Evolutionary conservation across 1,284 basidiomycete genomes (phyloP), one percentile per base, ranked within the genome.

Genomic region (Ustilago esculenta): DNA sequence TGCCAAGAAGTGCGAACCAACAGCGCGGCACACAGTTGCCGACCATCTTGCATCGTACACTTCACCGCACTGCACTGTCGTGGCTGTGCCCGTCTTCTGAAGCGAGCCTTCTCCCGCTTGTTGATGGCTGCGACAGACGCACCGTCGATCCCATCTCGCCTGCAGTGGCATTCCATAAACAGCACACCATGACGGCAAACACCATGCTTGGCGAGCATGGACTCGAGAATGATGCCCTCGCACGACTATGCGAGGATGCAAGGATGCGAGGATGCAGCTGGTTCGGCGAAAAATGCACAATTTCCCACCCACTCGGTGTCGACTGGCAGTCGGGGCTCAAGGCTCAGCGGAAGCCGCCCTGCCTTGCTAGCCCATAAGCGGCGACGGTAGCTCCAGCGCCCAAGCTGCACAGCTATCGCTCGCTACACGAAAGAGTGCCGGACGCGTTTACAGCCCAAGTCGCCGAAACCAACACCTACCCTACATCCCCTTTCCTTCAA

Each of bases 281-380:
- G 48, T 48, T 58, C 56, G 56, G 56, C 56, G 56, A 51, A 58
- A 58, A 51, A 52, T 59, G 56, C 56, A 59, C 44, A 25, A 37
- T 27, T 51, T 51, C 44, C 37, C 49, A 42, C 23, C 34, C 18
- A 18, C 56, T 52, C 56, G 56, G 56, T 37, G 33, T 41, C 9
- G 20, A 21, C 37, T 54, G 52, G 24, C 39, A 9, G 9, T 24
- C 23, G n/a, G n/a, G n/a, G n/a, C n/a, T n/a, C n/a, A 27, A 20
- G 39, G 39, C 39, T 41, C 39, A 25, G 39, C 39, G 23, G 29
- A 41, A 27, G 12, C 25, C 18, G 23, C 27, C 29, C 15, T 15
- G 32, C 23, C 24, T 35, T 32, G 17, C 44, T 35, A 20, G 9
- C 23, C 15, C 32, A 29, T 12, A 12, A 29, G 27, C 27, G 7